Base-by-base conservation (phyloP, 495 filamentous ascomycete genomes). In the Xylaria curta region DNA sequence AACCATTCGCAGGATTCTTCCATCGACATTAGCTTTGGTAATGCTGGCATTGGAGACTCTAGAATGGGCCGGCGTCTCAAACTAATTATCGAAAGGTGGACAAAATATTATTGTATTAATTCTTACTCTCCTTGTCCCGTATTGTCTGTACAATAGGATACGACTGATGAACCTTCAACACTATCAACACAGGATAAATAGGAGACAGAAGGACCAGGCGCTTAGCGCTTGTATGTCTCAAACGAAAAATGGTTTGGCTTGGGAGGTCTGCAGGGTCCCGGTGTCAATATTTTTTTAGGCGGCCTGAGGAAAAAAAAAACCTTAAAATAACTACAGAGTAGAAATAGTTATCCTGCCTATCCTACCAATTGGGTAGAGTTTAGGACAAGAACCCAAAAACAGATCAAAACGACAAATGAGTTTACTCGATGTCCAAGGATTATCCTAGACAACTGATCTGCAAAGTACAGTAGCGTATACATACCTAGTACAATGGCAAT, bases 41-140 rank as follows among this genome's bases (percentile, higher is more conserved):
- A 91, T 98, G 87, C 89, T 91, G 75, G 97, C 96, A 38, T 85
- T 99, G 56, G 94, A 98, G 82, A 93, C 95, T 4, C 89, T 99
- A 21, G 93, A 97, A 81, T 98, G 96, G 96, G 92, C 94, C 38
- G 42, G 28, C 26, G 56, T 33, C 66, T 74, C 44, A 64, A 36
- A 38, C n/a, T 38, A 15, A 59, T 26, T 19, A 13, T 9, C 21
- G 9, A 42, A 12, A 44, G 26, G 40, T 5, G 9, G 3, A 65
- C 49, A 31, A 65, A 19, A 19, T 3, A 13, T 15, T 4, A 33
- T 49, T 24, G 69, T 74, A 64, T 26, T 59, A 47, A 31, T 40
- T 21, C 8, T 24, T 62, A 9, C 17, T 68, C 60, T 60, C 15
- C 38, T 58, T 40, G 38, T 3, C 6, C 8, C 8, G 36, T 44